These are phyloP conservation scores for Tetrahymena borealis DNA, from an alignment of 73 alveolate species.

Conservation along the genomic window DNA sequence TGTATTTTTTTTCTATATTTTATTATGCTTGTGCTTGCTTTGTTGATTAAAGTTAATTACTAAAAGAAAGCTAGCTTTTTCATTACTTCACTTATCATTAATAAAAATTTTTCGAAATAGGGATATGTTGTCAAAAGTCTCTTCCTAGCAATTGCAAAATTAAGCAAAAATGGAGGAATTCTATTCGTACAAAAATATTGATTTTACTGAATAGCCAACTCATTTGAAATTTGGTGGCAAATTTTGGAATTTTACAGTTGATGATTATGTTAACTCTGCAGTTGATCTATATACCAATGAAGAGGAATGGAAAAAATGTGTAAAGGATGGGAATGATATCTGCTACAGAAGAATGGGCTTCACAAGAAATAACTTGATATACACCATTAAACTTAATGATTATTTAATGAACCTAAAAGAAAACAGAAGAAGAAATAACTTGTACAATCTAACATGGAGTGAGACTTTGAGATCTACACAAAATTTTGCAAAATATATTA, in stretches of 20 bases:
- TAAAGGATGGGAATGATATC: not conserved
- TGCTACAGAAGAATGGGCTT: slow-evolving; percentile 36
- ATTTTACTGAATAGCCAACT: not conserved
- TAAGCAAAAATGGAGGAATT: not conserved
- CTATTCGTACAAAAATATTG: not conserved
- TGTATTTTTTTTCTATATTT: too few species aligned
- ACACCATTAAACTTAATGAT: not conserved
- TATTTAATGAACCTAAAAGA: not conserved
- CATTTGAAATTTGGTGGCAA: slow-evolving; percentile 35
- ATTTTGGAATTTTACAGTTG: slow-evolving; percentile 15
- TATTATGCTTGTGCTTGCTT: too few species aligned
- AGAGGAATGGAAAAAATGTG: slow-evolving; percentile 2
- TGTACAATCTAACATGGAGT: slow-evolving; percentile 30
- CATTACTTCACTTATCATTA: too few species aligned
- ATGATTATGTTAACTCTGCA: slow-evolving; percentile 23
- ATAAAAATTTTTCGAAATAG: not conserved
- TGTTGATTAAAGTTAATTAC: too few species aligned
- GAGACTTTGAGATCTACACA: slow-evolving; percentile 22
- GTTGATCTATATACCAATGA: slow-evolving; percentile 12
- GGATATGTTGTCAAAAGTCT: not conserved
- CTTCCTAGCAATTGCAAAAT: not conserved
- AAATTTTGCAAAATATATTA: slow-evolving; percentile 32
- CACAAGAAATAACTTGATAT: not conserved
- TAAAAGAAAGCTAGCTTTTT: too few species aligned
- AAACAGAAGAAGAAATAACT: not conserved